A percentile compares a stretch with the other conserved stretches of the same genome.
phyloP scores from a whole-genome alignment of 2,329 filamentous ascomycete genomes.

The Pleurostoma richardsiae region DNA sequence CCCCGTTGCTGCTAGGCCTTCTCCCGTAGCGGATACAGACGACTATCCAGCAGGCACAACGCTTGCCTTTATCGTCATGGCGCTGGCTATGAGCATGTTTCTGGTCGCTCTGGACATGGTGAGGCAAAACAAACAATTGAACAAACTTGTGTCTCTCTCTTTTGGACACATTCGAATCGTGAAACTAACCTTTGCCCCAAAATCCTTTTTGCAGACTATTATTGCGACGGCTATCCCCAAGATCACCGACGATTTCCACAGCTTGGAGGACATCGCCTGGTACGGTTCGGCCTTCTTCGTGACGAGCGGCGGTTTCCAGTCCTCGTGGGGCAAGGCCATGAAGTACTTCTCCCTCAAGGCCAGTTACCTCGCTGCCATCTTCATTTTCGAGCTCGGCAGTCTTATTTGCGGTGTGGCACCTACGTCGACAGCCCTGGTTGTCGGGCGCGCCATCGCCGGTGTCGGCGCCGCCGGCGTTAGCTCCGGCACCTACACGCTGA shows the following conservation, averaged over 20 bases:
- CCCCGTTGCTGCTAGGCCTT: background rate
- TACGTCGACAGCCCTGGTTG: background rate
- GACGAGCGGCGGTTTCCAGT: constrained; percentile 1
- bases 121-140: constrained; percentile 14
- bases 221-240: constrained; percentile 4
- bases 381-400: constrained; percentile 4
- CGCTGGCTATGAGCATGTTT: constrained; percentile 1
- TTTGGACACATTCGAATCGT: background rate
- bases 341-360: constrained; percentile 2
- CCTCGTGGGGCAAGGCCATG: constrained; percentile 3
- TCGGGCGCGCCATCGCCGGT: background rate
- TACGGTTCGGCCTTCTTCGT: constrained; percentile 5
- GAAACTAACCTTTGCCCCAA: background rate
- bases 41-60: background rate
- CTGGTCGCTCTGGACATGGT: constrained; percentile 3
- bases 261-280: constrained; percentile 3
- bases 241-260: constrained; percentile 5
- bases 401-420: background rate
- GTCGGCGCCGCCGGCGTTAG: background rate
- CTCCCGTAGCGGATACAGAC: background rate
- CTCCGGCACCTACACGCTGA: background rate
- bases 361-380: constrained; percentile 1
- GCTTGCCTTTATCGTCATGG: background rate
- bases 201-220: constrained; percentile 1
- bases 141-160: background rate